Evolutionary conservation across 208 protist genomes (phyloP).

Genomic region (Trypanosoma cruzi): DNA sequence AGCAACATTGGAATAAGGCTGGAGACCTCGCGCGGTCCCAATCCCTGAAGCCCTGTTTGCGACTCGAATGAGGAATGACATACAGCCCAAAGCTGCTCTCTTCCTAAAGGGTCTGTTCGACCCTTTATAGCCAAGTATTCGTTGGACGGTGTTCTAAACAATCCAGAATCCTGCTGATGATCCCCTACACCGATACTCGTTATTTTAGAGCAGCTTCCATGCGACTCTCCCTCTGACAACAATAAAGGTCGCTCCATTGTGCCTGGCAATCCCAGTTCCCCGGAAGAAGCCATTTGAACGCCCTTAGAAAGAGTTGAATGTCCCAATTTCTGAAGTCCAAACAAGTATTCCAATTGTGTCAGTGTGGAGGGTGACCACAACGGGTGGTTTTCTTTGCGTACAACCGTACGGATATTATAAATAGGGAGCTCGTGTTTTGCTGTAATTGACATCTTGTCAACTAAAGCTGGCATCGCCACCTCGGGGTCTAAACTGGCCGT

Average conservation of each 20-base stretch:
- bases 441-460: background rate
- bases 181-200: background rate
- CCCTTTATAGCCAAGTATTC: background rate
- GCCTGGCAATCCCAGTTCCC: background rate
- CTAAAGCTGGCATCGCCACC: background rate
- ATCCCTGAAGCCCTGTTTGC: background rate
- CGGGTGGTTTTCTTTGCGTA: conserved; percentile 18
- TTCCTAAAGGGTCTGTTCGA: background rate
- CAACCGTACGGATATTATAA: conserved; percentile 21
- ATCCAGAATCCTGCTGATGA: background rate
- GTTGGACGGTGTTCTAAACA: background rate
- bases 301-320: background rate
- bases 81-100: background rate
- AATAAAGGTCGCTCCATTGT: background rate
- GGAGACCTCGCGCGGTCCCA: conserved; percentile 7
- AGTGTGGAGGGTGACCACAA: conserved; percentile 14
- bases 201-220: background rate
- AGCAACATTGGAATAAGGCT: conserved; percentile 30
- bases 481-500: background rate
- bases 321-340: background rate
- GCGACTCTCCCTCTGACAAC: background rate
- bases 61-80: background rate
- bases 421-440: background rate
- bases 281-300: background rate
- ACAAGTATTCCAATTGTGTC: conserved; percentile 12